These are phyloP conservation scores for Candida maris DNA, from an alignment of 805 yeast species.

Conservation along the genomic window DNA sequence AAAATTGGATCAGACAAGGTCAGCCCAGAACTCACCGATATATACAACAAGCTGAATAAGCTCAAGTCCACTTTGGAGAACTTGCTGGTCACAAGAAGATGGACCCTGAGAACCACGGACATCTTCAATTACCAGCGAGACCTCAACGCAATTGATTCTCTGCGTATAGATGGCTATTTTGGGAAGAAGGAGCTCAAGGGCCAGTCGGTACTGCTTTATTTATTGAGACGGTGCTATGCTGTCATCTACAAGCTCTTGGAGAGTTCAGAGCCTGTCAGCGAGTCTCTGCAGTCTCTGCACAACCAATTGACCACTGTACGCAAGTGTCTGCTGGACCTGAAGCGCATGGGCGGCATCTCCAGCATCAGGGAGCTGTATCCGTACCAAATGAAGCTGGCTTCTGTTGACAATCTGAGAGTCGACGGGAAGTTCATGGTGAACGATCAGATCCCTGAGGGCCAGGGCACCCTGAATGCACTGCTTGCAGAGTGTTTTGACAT, in stretches of 20 bases:
- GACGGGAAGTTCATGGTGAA: constrained; percentile 93
- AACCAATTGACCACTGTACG: constrained; percentile 91
- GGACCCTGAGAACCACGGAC: constrained; percentile 98
- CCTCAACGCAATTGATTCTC: constrained; percentile 69
- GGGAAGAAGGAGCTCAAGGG: constrained; percentile 42
- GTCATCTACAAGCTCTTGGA: constrained; percentile 84
- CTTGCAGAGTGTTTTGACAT: constrained; percentile 94
- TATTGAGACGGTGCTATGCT: constrained; percentile 88
- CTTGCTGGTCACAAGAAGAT: constrained; percentile 84
- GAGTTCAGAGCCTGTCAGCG: constrained; percentile 92
- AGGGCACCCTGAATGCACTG: constrained; percentile 88
- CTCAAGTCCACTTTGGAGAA: constrained; percentile 76
- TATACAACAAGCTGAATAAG: constrained; percentile 60
- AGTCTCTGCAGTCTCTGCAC: constrained; percentile 87
- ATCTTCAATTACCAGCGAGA: constrained; percentile 76
- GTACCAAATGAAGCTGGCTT: constrained; percentile 88
- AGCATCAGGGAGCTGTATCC: constrained; percentile 90
- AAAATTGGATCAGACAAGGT: constrained; percentile 42
- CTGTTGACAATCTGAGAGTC: constrained; percentile 76
- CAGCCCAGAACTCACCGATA: constrained; percentile 50
- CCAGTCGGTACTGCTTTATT: constrained; percentile 62
- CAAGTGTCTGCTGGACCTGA: constrained; percentile 83
- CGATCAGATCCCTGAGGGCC: constrained; percentile 94
- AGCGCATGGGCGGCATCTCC: constrained; percentile 87
- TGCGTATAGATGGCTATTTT: constrained; percentile 62